Evolutionary conservation across 345 rosid genomes (phyloP).

Genomic region (Eutrema japonicum): DNA sequence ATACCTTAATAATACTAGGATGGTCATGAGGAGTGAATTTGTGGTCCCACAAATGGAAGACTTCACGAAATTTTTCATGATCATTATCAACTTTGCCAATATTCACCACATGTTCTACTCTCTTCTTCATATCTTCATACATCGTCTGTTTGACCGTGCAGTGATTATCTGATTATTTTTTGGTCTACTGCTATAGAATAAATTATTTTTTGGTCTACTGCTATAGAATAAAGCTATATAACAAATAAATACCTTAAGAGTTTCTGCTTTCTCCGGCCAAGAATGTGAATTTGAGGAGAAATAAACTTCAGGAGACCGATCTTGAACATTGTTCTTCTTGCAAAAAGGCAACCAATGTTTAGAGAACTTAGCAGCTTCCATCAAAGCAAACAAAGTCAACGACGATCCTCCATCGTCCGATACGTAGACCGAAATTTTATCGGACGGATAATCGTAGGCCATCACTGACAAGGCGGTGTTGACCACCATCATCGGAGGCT

Average conservation of each 20-base stretch:
- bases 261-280: slow-evolving; percentile 39
- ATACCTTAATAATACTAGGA: slow-evolving; percentile 64
- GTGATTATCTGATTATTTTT: not conserved
- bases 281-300: slow-evolving; percentile 47
- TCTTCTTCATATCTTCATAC: slow-evolving; percentile 63
- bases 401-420: slow-evolving; percentile 91
- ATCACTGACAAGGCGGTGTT: slow-evolving; percentile 78
- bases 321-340: slow-evolving; percentile 48
- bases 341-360: slow-evolving; percentile 77
- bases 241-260: slow-evolving; percentile 55
- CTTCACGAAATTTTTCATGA: slow-evolving; percentile 32
- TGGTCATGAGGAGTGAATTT: slow-evolving; percentile 61
- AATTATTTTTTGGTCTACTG: not conserved
- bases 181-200: not conserved
- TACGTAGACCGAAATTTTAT: slow-evolving; percentile 69
- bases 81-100: slow-evolving; percentile 47
- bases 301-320: slow-evolving; percentile 62
- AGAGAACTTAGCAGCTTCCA: slow-evolving; percentile 78
- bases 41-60: slow-evolving; percentile 50
- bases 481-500: slow-evolving; percentile 73
- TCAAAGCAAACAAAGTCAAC: slow-evolving; percentile 72
- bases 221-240: not conserved
- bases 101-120: slow-evolving; percentile 51
- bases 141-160: slow-evolving; percentile 45
- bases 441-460: slow-evolving; percentile 77